These are phyloP conservation scores for Backusella liffmaniae DNA, from an alignment of 192 early-diverging fungal species.

Conservation along the genomic window DNA sequence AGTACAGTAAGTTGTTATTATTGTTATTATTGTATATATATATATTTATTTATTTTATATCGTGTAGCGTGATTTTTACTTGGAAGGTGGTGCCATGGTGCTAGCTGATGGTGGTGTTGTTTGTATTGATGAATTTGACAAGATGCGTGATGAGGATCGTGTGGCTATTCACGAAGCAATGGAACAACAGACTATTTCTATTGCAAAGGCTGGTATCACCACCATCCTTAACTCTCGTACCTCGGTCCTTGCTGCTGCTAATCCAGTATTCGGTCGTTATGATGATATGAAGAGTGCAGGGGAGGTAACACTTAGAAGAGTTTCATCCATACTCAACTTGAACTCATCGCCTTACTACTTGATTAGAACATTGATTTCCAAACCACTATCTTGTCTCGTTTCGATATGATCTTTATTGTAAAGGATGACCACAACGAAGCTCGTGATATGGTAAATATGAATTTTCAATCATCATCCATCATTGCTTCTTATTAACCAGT, in stretches of 20 bases:
- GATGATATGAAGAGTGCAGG: conserved; percentile 98
- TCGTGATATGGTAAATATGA: conserved; percentile 68
- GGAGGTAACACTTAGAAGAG: conserved; percentile 53
- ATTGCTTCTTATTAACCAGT: conserved; percentile 2
- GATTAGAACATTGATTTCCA: conserved; percentile 98
- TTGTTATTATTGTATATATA: neutral
- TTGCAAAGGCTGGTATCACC: conserved; percentile 99
- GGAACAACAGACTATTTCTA: conserved; percentile 99
- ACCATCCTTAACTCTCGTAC: conserved; percentile 97
- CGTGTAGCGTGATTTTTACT: conserved; percentile 84
- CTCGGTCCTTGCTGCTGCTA: conserved; percentile 96
- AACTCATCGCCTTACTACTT: neutral
- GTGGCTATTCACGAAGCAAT: conserved; percentile 99
- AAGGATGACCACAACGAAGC: conserved; percentile 95
- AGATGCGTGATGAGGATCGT: conserved; percentile 99
- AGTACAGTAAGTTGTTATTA: conserved; percentile 54
- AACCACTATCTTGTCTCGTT: conserved; percentile 98
- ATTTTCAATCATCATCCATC: neutral
- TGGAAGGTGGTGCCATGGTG: conserved; percentile 99
- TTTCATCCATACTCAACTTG: neutral
- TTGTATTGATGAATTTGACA: conserved; percentile 99
- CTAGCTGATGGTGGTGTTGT: conserved; percentile 98
- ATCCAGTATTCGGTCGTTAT: conserved; percentile 98
- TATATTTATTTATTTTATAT: neutral
- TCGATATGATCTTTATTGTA: conserved; percentile 99